A percentile compares a stretch with the other conserved stretches of the same genome.
phyloP scores from a whole-genome alignment of 768 basidiomycete genomes.

The Collybia mongolica region DNA sequence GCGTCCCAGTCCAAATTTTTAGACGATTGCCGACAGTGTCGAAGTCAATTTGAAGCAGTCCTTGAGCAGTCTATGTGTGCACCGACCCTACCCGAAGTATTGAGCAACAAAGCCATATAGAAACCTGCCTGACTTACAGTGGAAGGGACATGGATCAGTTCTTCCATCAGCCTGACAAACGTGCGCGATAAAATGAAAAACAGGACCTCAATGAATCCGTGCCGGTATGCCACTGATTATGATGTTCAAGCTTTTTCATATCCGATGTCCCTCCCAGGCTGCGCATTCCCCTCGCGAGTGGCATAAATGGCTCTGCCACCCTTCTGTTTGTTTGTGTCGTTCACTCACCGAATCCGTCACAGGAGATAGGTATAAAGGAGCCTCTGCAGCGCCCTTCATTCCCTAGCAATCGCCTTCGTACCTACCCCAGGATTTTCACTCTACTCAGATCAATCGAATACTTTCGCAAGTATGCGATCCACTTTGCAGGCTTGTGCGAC shows the following conservation, averaged over 20 bases:
- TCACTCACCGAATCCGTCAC: neutral
- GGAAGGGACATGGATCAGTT: too few species aligned
- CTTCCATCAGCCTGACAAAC: neutral
- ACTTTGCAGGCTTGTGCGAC: neutral
- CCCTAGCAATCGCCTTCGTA: neutral
- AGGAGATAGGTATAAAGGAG: neutral
- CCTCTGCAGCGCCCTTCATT: neutral
- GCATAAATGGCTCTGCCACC: conserved; percentile 2
- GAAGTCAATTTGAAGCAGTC: too few species aligned
- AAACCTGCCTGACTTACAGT: too few species aligned
- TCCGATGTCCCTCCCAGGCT: neutral
- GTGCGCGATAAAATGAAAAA: neutral
- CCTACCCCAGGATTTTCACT: neutral
- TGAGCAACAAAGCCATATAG: too few species aligned
- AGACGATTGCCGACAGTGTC: too few species aligned
- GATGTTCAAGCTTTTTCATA: neutral
- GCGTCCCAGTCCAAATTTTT: too few species aligned
- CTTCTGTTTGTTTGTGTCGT: neutral
- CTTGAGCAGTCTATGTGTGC: too few species aligned
- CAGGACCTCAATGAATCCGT: neutral
- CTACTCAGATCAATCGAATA: neutral
- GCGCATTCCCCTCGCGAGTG: neutral
- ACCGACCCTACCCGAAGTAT: too few species aligned
- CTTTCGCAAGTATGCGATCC: neutral
- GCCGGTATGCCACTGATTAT: neutral